These are phyloP conservation scores for Jamesozyma rosinii DNA, from an alignment of 805 yeast species.

Conservation along the genomic window DNA sequence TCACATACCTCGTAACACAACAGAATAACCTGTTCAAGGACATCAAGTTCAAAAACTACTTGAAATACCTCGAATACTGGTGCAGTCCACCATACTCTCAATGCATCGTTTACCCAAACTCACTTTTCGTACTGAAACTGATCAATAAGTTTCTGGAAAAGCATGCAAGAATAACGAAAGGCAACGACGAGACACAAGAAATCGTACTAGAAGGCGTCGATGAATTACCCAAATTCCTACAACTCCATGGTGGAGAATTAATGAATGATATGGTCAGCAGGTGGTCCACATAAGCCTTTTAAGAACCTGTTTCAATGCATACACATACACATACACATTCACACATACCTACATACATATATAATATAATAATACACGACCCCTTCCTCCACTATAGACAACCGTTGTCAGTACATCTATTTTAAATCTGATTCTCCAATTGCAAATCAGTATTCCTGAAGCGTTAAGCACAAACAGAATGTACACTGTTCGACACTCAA, in stretches of 20 bases:
- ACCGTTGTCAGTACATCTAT: too few relatives aligned
- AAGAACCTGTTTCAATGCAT: background rate
- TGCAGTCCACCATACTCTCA: slow-evolving; percentile 53
- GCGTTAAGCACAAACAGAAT: too few relatives aligned
- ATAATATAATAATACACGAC: background rate
- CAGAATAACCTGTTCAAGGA: slow-evolving; percentile 57
- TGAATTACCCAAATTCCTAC: slow-evolving; percentile 47
- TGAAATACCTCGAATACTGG: slow-evolving; percentile 84
- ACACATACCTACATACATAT: background rate
- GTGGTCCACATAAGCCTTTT: slow-evolving; percentile 34
- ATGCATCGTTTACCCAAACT: slow-evolving; percentile 61
- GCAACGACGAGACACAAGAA: slow-evolving; percentile 21
- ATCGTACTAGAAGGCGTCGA: slow-evolving; percentile 37
- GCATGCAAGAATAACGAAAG: slow-evolving; percentile 36
- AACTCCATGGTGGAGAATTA: slow-evolving; percentile 27
- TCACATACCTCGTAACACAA: slow-evolving; percentile 72
- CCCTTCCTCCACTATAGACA: too few relatives aligned
- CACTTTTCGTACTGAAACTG: slow-evolving; percentile 69
- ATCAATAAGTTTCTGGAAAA: slow-evolving; percentile 30
- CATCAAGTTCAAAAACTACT: slow-evolving; percentile 56
- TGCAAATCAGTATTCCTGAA: too few relatives aligned
- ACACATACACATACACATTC: background rate
- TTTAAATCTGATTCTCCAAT: too few relatives aligned
- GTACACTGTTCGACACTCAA: too few relatives aligned
- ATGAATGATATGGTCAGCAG: slow-evolving; percentile 71